phyloP scores from a whole-genome alignment of 805 yeast species.

The Candida parachauliodes region DNA sequence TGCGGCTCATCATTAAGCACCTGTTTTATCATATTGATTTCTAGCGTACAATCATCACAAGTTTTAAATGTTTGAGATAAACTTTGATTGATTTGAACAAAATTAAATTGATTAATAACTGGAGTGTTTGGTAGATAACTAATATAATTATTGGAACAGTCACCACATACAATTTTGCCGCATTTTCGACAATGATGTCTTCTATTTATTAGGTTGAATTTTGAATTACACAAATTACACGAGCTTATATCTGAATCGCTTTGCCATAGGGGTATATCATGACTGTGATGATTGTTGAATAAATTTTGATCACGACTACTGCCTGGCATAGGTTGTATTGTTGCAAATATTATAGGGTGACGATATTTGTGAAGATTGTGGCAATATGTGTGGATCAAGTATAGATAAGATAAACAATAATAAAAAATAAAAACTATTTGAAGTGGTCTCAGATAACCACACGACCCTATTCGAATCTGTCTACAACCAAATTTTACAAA shows the following conservation, averaged over 20 bases:
- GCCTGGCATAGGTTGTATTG: neutral
- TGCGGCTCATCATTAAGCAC: conserved; percentile 24
- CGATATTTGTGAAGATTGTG: neutral
- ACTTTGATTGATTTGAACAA: conserved; percentile 42
- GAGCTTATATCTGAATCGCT: conserved; percentile 49
- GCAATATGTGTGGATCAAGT: neutral
- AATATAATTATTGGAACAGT: conserved; percentile 54
- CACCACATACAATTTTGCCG: conserved; percentile 74
- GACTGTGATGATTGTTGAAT: neutral
- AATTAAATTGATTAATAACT: conserved; percentile 45
- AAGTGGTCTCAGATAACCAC: neutral
- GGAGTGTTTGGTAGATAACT: conserved; percentile 57
- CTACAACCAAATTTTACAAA: too few species aligned
- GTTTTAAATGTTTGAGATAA: conserved; percentile 56
- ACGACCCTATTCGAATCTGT: too few species aligned
- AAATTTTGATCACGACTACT: neutral
- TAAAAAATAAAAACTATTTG: neutral
- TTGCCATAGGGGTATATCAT: conserved; percentile 51
- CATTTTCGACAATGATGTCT: conserved; percentile 84
- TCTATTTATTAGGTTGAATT: conserved; percentile 60
- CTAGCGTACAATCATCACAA: conserved; percentile 69
- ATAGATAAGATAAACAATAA: conserved; percentile 1
- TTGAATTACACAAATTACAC: conserved; percentile 54
- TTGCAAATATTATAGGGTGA: neutral
- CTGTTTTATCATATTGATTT: conserved; percentile 46